phyloP scores from a whole-genome alignment of 441 rosid genomes.

The Euphorbia celastroides region DNA sequence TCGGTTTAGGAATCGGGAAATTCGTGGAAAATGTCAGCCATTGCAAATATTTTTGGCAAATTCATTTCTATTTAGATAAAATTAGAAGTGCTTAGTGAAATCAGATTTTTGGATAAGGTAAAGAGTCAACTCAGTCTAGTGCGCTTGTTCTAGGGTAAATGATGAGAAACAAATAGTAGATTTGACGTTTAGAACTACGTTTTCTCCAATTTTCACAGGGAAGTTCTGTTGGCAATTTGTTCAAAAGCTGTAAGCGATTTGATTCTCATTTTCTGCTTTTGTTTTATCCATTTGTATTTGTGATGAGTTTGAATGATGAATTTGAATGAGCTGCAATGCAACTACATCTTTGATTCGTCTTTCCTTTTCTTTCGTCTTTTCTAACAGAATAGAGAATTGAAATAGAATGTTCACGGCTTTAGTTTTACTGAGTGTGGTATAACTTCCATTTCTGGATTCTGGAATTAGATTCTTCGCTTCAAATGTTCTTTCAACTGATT shows the following conservation, averaged over 20 bases:
- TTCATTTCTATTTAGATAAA: background rate
- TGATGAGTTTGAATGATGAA: no score
- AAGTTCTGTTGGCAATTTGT: background rate
- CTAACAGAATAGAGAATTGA: background rate
- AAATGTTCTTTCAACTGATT: background rate
- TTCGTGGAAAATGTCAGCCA: background rate
- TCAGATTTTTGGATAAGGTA: no score
- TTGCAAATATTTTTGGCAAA: background rate
- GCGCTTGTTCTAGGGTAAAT: constrained; percentile 2
- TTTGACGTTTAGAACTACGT: background rate
- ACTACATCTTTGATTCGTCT: background rate
- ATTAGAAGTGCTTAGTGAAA: no score
- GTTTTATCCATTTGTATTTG: background rate
- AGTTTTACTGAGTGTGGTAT: no score
- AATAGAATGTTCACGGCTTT: background rate
- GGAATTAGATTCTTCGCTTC: constrained; percentile 15
- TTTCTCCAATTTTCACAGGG: background rate
- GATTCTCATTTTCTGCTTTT: background rate
- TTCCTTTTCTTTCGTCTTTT: background rate
- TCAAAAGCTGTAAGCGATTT: background rate
- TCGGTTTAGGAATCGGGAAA: constrained; percentile 27
- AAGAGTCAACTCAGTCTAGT: no score
- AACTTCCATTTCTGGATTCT: constrained; percentile 20
- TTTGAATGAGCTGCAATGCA: constrained; percentile 4
- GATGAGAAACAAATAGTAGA: background rate